These are phyloP conservation scores for Phaffia australis DNA, from an alignment of 768 basidiomycete species.

Conservation along the genomic window DNA sequence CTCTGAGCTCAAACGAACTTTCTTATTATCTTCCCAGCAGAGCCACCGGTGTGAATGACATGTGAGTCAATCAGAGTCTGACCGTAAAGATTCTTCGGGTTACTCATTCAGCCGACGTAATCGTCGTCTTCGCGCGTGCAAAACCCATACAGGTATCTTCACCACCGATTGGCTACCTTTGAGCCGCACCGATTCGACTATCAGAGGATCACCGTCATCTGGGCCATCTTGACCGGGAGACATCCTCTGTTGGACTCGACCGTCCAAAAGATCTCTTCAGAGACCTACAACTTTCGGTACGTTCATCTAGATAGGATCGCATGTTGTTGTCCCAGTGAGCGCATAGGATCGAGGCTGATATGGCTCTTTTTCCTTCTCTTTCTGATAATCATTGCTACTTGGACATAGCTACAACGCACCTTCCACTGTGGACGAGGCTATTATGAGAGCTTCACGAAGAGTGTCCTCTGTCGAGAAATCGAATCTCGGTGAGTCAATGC, in stretches of 20 bases:
- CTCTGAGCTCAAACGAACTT: constrained; percentile 50
- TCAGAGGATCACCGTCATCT: constrained; percentile 38
- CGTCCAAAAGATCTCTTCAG: constrained; percentile 32
- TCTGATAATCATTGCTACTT: not conserved
- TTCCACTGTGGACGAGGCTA: not conserved
- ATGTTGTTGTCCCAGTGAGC: not conserved
- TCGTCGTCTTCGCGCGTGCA: not conserved
- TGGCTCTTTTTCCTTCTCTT: not conserved
- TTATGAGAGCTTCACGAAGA: not conserved
- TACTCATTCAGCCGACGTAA: not conserved
- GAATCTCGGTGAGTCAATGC: not conserved
- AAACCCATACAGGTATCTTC: constrained; percentile 57
- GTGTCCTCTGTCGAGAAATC: not conserved
- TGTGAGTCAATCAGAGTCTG: constrained; percentile 46
- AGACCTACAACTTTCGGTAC: constrained; percentile 5
- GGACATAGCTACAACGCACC: not conserved
- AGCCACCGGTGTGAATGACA: constrained; percentile 39
- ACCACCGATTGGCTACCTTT: constrained; percentile 49
- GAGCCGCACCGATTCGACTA: not conserved
- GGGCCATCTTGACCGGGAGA: constrained; percentile 53
- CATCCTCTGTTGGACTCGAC: constrained; percentile 60
- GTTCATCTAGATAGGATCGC: not conserved
- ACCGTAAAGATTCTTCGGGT: not conserved
- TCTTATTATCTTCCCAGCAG: constrained; percentile 72
- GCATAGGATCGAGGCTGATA: too few species aligned